Conservation (phyloP, 805 yeast genomes). For the Yamadazyma akitaensis region DNA sequence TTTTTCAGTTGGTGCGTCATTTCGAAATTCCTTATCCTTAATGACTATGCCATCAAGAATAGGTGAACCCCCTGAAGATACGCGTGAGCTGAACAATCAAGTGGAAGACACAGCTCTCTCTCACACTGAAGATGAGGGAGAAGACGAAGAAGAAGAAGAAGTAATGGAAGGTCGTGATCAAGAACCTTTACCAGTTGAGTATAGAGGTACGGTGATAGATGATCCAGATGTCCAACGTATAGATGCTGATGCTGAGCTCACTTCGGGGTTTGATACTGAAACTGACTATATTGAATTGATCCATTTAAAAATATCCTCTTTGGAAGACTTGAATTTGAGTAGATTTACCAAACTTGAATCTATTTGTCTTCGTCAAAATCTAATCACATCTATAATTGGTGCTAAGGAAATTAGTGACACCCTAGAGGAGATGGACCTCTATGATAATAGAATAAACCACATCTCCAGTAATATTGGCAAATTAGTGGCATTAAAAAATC, state of each 20-base stretch:
- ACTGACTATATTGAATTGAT: conserved; percentile 59
- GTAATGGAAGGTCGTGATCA: no score
- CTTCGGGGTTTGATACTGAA: conserved; percentile 55
- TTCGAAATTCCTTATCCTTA: not conserved
- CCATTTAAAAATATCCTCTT: conserved; percentile 63
- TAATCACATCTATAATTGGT: conserved; percentile 62
- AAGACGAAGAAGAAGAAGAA: conserved; percentile 4
- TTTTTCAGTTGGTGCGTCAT: not conserved
- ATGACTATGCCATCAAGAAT: not conserved
- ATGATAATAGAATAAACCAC: conserved; percentile 88
- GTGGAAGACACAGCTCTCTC: conserved; percentile 7
- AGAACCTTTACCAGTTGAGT: conserved; percentile 38
- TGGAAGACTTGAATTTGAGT: conserved; percentile 57
- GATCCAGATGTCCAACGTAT: conserved; percentile 51
- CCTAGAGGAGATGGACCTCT: conserved; percentile 78
- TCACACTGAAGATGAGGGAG: conserved; percentile 15
- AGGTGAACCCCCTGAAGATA: not conserved
- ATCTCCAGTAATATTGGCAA: conserved; percentile 68
- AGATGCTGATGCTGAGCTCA: conserved; percentile 66
- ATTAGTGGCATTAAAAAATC: conserved; percentile 49
- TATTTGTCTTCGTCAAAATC: conserved; percentile 79
- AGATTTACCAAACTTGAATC: conserved; percentile 56
- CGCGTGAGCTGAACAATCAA: conserved; percentile 10
- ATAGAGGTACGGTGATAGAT: conserved; percentile 42
- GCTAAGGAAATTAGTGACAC: conserved; percentile 49